phyloP scores from a whole-genome alignment of 306 rosid genomes.

The Arachis stenosperma region DNA sequence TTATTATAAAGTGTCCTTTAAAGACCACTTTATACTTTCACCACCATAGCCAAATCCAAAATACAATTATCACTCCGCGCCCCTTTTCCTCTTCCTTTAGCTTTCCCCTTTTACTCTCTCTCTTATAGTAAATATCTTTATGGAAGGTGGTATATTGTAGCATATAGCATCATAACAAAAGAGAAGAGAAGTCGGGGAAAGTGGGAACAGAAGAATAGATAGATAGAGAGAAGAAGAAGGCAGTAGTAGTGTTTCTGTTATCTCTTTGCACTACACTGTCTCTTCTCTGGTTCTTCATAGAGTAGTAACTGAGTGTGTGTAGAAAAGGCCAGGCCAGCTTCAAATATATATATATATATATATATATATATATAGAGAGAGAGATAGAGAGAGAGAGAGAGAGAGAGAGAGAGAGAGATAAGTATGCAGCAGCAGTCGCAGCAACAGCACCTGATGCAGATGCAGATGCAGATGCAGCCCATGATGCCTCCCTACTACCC shows the following conservation, averaged over 20 bases:
- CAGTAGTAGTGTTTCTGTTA: background rate
- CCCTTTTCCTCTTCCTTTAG: too few relatives aligned
- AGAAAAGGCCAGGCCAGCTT: too few relatives aligned
- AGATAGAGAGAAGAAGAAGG: background rate
- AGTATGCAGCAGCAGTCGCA: slow-evolving; percentile 62
- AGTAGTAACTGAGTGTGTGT: background rate
- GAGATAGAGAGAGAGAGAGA: too few relatives aligned
- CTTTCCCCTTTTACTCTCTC: background rate
- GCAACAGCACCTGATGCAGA: slow-evolving; percentile 99
- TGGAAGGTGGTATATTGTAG: background rate
- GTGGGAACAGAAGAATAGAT: background rate
- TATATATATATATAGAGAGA: slow-evolving; percentile 8
- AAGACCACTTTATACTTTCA: too few relatives aligned
- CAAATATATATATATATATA: background rate
- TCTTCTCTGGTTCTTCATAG: background rate
- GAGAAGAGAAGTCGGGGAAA: background rate
- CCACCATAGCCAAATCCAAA: too few relatives aligned
- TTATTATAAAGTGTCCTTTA: too few relatives aligned
- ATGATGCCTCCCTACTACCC: slow-evolving; percentile 97
- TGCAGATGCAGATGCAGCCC: slow-evolving; percentile 95
- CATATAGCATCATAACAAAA: background rate
- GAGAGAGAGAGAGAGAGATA: background rate
- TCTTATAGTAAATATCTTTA: background rate
- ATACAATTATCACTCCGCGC: too few relatives aligned
- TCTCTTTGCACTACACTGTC: background rate